A percentile compares a stretch with the other conserved stretches of the same genome.
Evolutionary conservation across 495 filamentous ascomycete species (phyloP).

Genomic region (Cudoniella acicularis): DNA sequence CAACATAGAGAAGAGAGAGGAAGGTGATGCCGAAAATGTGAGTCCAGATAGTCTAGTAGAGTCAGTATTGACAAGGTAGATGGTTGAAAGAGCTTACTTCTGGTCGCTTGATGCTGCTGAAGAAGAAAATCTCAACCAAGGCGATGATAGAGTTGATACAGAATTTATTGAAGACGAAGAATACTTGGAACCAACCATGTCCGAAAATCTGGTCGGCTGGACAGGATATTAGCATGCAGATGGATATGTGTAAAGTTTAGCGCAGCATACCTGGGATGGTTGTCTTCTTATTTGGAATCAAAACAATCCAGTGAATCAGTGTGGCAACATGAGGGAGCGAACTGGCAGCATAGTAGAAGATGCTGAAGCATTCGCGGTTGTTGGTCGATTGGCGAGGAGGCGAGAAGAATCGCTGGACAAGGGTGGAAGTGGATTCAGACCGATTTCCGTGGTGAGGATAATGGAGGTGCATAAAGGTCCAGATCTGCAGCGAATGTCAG

Average conservation of each 20-base stretch:
- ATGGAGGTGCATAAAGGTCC: conserved; percentile 47
- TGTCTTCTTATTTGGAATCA: conserved; percentile 22
- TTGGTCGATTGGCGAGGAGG: conserved; percentile 34
- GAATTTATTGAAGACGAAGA: conserved; percentile 44
- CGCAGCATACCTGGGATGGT: conserved; percentile 11
- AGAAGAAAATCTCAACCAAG: conserved; percentile 39
- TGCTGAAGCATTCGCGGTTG: conserved; percentile 40
- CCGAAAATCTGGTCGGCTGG: conserved; percentile 11
- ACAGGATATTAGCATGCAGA: background rate
- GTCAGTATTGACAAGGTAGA: background rate
- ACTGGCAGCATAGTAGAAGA: conserved; percentile 45
- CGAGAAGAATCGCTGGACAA: conserved; percentile 32
- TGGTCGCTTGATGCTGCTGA: conserved; percentile 47
- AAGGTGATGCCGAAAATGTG: conserved; percentile 36
- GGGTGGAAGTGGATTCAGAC: conserved; percentile 17
- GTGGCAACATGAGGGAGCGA: conserved; percentile 43
- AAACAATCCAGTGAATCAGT: conserved; percentile 42
- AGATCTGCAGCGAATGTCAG: conserved; percentile 28
- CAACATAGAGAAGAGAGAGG: conserved; percentile 38
- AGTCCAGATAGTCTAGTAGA: conserved; percentile 1
- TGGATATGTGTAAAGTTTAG: background rate
- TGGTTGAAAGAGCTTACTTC: conserved; percentile 29
- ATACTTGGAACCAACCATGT: conserved; percentile 19
- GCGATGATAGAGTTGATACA: conserved; percentile 38
- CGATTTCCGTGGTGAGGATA: conserved; percentile 35